Base-by-base conservation (phyloP, 78 protist species). In the Isochrysis galbana region DNA sequence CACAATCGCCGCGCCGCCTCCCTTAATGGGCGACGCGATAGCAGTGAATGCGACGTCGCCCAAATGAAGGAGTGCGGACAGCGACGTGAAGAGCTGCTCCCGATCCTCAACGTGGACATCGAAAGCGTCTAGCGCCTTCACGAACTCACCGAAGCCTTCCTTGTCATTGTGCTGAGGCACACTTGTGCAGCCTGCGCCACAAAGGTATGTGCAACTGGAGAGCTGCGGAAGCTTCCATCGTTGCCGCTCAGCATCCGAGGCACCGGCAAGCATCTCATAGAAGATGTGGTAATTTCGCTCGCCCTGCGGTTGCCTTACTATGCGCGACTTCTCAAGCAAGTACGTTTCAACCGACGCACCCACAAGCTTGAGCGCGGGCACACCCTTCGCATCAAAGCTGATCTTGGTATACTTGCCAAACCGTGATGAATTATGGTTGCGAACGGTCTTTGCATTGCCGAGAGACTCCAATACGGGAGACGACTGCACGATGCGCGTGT, bases 381-480 rank as follows among this genome's bases (percentile, higher is more conserved):
- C 87, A 38, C 10, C 32, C 51, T 19, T 25, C 39, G 32, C 36
- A 21, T 1, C 19, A 72, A 86, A 92, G 45, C 67, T 5, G 32
- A 92, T 29, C 7, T 48, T 21, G 74, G 80, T 70, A 34, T 41
- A 87, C 55, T 92, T 92, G 51, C 94, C 96, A 44, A 97, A 98
- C 48, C 99, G 97, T 2, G 95, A 90, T 23, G 97, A 95, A 90
- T 97, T 97, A 94, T 97, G 94, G 95, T 97, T 97, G 92, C 95
- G 95, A 19, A 91, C 54, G 23, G 98, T 98, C 91, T 95, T 96
- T 48, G 98, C 98, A 91, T 98, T 98, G 67, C 67, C 99, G 78
- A 98, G 96, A 51, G 99, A 96, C 90, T 98, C 99, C 78, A 97
- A 90, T 39, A 97, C n/a, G 34, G 98, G 99, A 90, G 96, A 96